phyloP scores from a whole-genome alignment of 2,329 filamentous ascomycete species.

The Conoideocrella luteorostrata region DNA sequence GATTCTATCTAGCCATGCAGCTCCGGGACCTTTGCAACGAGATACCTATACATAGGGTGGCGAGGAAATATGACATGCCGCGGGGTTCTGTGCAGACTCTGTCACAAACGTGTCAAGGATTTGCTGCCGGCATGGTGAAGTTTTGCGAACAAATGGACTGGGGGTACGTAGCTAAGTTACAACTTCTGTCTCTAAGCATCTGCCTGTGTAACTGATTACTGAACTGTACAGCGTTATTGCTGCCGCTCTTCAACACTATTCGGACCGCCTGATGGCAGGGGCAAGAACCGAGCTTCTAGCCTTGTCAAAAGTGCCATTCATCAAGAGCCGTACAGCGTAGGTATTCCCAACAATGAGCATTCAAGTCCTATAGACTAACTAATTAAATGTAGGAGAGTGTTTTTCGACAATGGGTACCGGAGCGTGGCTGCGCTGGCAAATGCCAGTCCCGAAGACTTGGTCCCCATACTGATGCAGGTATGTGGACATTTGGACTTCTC shows the following conservation, averaged over 20 bases:
- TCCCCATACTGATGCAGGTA: constrained; percentile 67
- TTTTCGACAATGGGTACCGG: constrained; percentile 72
- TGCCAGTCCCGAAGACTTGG: constrained; percentile 59
- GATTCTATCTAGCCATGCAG: constrained; percentile 70
- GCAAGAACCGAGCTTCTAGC: constrained; percentile 65
- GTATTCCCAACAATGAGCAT: constrained; percentile 11
- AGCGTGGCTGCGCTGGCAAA: constrained; percentile 62
- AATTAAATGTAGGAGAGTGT: constrained; percentile 38
- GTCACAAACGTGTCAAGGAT: constrained; percentile 69
- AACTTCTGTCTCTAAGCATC: background rate
- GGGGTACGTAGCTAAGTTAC: constrained; percentile 38
- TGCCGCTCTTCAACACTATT: constrained; percentile 68
- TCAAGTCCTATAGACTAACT: background rate
- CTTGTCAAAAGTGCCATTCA: constrained; percentile 64
- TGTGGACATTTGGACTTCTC: constrained; percentile 10
- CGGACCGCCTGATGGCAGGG: constrained; percentile 65
- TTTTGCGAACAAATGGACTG: constrained; percentile 74
- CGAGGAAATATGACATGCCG: constrained; percentile 63
- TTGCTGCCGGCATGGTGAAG: constrained; percentile 72
- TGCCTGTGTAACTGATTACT: constrained; percentile 8
- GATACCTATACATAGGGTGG: constrained; percentile 61
- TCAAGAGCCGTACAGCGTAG: constrained; percentile 70
- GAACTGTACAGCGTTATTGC: constrained; percentile 50
- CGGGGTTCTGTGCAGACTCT: constrained; percentile 66
- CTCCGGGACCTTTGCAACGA: constrained; percentile 76